Base-by-base conservation (phyloP, 768 basidiomycete species). In the Xanthoconium stramineum region DNA sequence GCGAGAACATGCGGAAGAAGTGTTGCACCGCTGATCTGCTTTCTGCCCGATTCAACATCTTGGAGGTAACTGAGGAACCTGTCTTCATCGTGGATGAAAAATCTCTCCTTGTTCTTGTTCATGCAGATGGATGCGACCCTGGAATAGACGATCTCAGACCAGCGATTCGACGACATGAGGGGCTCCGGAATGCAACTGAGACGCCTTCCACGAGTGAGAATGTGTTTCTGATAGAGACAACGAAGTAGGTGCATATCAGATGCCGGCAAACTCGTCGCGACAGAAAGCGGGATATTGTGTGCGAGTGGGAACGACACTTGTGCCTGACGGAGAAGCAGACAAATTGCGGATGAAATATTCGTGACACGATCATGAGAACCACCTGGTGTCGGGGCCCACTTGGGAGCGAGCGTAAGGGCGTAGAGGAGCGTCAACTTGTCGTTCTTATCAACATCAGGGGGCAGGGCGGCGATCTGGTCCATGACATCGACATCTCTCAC, bases 361-460 rank as follows among this genome's bases (percentile, higher is more conserved):
- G 83, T 84, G 53, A 78, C 72, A 11, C 80, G 77, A 61, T 89
- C 88, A 53, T 88, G 87, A 5, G 83, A 76, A 4, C 75, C 72
- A 5, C 68, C 75, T 13, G 83, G 82, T 3, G 81, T 80, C 0
- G 88, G 87, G 0, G 86, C 86, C 87, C 87, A 90, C 67, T 89
- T 91, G 2, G 78, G 77, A 1, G 79, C 85, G 15, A 88, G 78
- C 8, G 80, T 80, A 19, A 89, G 71, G 33, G 57, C 35, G 19
- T 35, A 29, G 28, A 57, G 17, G n/a, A 66, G 62, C 3, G 38
- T 17, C 45, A 43, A 35, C 17, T 40, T 59, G 10, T 67, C 60
- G 11, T 61, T 37, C 39, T 47, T 55, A 39, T 72, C 68, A 2
- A 66, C 65, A 10, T 68, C 66, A 0, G 60, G 60, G 2, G 74